Evolutionary conservation across 1,284 basidiomycete genomes (phyloP).

Genomic region (Rhodofomes roseus): DNA sequence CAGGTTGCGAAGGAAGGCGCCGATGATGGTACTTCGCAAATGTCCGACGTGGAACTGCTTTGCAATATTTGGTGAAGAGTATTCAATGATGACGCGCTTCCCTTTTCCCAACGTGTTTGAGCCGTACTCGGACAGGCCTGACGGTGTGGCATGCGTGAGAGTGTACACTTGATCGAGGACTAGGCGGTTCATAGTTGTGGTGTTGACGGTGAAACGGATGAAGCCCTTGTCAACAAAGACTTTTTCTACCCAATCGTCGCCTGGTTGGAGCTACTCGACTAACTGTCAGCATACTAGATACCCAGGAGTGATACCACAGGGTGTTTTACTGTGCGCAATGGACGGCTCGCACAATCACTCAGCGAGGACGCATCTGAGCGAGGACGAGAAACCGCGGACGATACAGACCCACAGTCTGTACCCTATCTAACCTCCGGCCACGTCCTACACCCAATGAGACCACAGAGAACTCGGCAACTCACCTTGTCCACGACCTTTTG

Average conservation of each 20-base stretch:
- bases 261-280: conserved; percentile 59
- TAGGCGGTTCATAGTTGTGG: conserved; percentile 66
- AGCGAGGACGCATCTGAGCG: too few relatives aligned
- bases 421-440: too few relatives aligned
- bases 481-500: conserved; percentile 74
- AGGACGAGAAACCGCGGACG: too few relatives aligned
- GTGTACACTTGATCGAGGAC: conserved; percentile 82
- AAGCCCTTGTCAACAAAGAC: conserved; percentile 63
- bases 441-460: too few relatives aligned
- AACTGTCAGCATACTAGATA: background rate
- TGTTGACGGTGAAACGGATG: conserved; percentile 85
- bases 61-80: conserved; percentile 97
- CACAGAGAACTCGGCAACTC: conserved; percentile 6
- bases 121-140: conserved; percentile 65
- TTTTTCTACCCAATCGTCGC: conserved; percentile 64
- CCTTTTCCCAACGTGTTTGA: conserved; percentile 73
- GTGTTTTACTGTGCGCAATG: too few relatives aligned
- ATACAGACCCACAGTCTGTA: too few relatives aligned
- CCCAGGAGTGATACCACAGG: too few relatives aligned
- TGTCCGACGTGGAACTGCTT: conserved; percentile 99
- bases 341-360: too few relatives aligned
- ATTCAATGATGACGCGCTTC: conserved; percentile 83
- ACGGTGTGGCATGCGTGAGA: conserved; percentile 59
- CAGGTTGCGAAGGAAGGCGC: conserved; percentile 88
- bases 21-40: conserved; percentile 95